Conservation (phyloP, 805 yeast genomes). For the Cyberlindnera bimundalis region DNA sequence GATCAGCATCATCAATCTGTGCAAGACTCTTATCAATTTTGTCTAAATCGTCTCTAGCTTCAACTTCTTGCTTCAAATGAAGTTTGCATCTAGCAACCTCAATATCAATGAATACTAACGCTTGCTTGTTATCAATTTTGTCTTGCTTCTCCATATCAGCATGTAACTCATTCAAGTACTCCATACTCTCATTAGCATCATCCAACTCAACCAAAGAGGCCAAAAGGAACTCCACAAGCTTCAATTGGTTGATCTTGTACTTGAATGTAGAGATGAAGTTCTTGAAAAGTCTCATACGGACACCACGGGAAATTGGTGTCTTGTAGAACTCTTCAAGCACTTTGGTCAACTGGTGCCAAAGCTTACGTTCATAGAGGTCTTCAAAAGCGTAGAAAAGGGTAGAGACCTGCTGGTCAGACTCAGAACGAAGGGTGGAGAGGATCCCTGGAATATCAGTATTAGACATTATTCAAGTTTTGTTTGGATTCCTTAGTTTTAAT, state of each 20-base stretch:
- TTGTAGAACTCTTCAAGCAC: slow-evolving; percentile 59
- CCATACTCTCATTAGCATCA: slow-evolving; percentile 45
- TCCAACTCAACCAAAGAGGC: slow-evolving; percentile 43
- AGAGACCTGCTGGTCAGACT: slow-evolving; percentile 61
- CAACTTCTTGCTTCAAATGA: slow-evolving; percentile 48
- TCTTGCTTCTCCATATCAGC: slow-evolving; percentile 40
- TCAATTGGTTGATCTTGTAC: slow-evolving; percentile 72
- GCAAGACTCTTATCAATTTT: slow-evolving; percentile 57
- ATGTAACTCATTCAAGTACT: slow-evolving; percentile 42
- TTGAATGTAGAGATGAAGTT: slow-evolving; percentile 66
- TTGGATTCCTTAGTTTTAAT: too few species aligned
- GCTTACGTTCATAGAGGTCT: slow-evolving; percentile 79
- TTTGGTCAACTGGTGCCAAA: slow-evolving; percentile 92
- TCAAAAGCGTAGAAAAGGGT: slow-evolving; percentile 67
- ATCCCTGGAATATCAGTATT: slow-evolving; percentile 25
- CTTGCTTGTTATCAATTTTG: slow-evolving; percentile 46
- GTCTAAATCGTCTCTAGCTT: slow-evolving; percentile 68
- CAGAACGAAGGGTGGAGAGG: slow-evolving; percentile 51
- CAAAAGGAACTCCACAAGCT: slow-evolving; percentile 72
- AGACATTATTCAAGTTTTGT: not conserved
- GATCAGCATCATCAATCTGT: slow-evolving; percentile 48
- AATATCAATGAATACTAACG: slow-evolving; percentile 53
- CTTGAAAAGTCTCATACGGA: slow-evolving; percentile 66
- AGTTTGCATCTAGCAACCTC: slow-evolving; percentile 76
- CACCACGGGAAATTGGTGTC: slow-evolving; percentile 45